These are phyloP conservation scores for Zizania palustris DNA, from an alignment of 202 grass and related monocot species.

Conservation along the genomic window DNA sequence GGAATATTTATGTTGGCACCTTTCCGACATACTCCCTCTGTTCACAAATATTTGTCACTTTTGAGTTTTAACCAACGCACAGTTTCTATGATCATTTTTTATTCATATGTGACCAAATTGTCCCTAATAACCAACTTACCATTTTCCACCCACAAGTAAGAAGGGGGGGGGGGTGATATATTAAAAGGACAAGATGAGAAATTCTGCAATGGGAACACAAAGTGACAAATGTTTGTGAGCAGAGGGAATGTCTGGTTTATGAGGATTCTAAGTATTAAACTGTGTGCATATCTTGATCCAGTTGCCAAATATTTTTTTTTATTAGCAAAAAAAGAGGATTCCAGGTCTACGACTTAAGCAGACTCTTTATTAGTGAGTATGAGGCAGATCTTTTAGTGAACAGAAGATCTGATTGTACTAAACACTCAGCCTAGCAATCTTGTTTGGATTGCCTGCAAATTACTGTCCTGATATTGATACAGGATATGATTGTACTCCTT, in stretches of 20 bases:
- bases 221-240: background rate
- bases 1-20: slow-evolving; percentile 10
- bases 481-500: background rate
- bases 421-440: background rate
- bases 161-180: too few species aligned
- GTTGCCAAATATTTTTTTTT: background rate
- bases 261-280: slow-evolving; percentile 9
- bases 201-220: background rate
- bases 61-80: background rate
- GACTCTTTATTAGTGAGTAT: background rate
- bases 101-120: background rate
- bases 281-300: background rate
- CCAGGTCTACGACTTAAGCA: slow-evolving; percentile 23
- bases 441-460: slow-evolving; percentile 11
- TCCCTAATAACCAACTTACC: background rate
- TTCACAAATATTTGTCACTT: background rate
- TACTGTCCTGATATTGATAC: background rate
- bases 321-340: background rate
- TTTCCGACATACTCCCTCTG: slow-evolving; percentile 1
- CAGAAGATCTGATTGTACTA: slow-evolving; percentile 11
- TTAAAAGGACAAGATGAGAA: background rate
- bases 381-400: slow-evolving; percentile 18
- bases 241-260: background rate
- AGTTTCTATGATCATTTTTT: background rate
- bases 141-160: background rate